Evolutionary conservation across 306 rosid genomes (phyloP), one percentile per base, ranked within the genome.

Genomic region (Cyclanthera cordifolia): DNA sequence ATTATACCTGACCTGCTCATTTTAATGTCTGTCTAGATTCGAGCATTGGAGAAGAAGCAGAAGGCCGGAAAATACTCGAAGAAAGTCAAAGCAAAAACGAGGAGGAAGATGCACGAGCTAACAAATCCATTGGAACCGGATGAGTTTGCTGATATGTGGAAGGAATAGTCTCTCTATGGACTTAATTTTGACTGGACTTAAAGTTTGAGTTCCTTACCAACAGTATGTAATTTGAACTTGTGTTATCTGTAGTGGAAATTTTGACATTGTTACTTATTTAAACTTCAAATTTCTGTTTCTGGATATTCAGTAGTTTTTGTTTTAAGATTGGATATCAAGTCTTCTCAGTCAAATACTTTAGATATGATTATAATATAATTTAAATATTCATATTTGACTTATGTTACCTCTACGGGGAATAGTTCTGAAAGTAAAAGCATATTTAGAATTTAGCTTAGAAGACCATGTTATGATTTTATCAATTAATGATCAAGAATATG

Each of bases 61-160:
- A 88, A 88, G 79, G 75, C 91, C 1, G 97, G 96, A 16, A 85
- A 82, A 56, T 94, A 75, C 80, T 93, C 89, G 2, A 90, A 90
- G 95, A 94, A 94, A 85, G 88, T 94, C 72, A 90, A 94, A 73
- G 99, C 99, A 37, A 94, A 94, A 93, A 86, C 90, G 16, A 90
- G 90, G 82, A 88, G 99, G 79, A 94, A 94, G 78, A 86, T 85
- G 96, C 99, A 90, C 37, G 97, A 86, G 88, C 83, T 81, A 60
- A 63, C 85, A 10, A 90, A 94, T 79, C 90, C 95, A 70, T 61
- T 90, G 82, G 96, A 88, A 80, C 95, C 86, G 12, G 87, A 94
- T 75, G 97, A 94, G 77, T 94, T 94, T 82, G 91, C 97, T 9
- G 95, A 86, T 70, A 88, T 94, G 97, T 94, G 99, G 99, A 86